Conservation (phyloP, 805 yeast species). For the Metschnikowia proteae region DNA sequence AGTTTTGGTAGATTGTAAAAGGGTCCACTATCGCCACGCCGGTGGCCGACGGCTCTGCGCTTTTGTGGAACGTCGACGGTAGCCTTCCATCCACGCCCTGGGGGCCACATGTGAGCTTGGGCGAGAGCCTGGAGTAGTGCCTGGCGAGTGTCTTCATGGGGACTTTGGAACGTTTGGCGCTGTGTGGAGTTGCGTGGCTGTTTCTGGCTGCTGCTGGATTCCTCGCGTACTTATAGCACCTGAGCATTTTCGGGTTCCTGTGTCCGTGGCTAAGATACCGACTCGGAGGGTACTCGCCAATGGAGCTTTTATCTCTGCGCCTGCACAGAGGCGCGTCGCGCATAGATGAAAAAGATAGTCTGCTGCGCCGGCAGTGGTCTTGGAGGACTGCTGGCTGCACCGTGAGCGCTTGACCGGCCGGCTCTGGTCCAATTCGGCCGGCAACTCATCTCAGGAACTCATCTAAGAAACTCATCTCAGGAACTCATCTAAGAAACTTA, state of each 20-base stretch:
- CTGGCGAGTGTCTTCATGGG: background rate
- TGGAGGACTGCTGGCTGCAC: too few species aligned
- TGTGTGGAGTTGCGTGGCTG: too few species aligned
- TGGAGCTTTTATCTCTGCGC: background rate
- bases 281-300: background rate
- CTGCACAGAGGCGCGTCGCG: background rate
- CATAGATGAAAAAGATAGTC: constrained; percentile 5
- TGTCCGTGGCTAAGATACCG: background rate
- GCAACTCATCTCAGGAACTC: too few species aligned
- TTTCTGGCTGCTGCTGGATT: too few species aligned
- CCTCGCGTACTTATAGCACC: too few species aligned
- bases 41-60: background rate
- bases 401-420: too few species aligned
- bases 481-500: too few species aligned
- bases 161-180: too few species aligned
- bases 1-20: constrained; percentile 49
- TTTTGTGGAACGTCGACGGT: constrained; percentile 17
- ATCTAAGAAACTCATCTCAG: too few species aligned
- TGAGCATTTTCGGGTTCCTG: background rate
- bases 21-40: constrained; percentile 59
- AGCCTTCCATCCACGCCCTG: constrained; percentile 38
- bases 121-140: background rate
- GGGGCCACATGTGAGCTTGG: constrained; percentile 24
- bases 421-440: too few species aligned
- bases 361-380: too few species aligned